Conservation (phyloP, 257 asterid species). For the Asclepias syriaca region DNA sequence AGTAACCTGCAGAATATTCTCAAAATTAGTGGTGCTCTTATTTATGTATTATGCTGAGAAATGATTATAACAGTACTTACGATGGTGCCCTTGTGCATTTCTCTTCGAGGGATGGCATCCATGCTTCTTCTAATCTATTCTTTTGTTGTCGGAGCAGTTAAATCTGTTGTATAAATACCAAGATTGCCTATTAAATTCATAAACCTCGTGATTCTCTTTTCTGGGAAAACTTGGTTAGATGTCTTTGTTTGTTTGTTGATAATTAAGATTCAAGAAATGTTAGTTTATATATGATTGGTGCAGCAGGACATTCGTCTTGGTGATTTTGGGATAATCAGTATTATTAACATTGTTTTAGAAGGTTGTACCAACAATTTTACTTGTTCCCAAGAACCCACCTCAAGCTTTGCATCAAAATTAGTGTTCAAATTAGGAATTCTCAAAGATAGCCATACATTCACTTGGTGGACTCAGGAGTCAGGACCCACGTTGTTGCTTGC, state of each 20-base stretch:
- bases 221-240: no score
- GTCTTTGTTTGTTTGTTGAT: no score
- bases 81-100: conserved; percentile 29
- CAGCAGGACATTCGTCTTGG: background rate
- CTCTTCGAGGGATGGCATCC: conserved; percentile 23
- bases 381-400: background rate
- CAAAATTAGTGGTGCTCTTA: conserved; percentile 27
- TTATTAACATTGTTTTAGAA: background rate
- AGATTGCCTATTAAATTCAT: no score
- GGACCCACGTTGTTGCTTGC: conserved; percentile 19
- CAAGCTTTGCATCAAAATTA: background rate
- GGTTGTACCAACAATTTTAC: background rate
- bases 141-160: no score
- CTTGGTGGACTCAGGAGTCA: no score
- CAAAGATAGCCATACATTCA: conserved; percentile 36
- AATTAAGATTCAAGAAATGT: background rate
- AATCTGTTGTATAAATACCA: no score
- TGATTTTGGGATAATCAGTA: background rate
- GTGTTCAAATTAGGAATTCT: conserved; percentile 12
- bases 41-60: conserved; percentile 33
- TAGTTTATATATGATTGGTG: background rate
- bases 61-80: conserved; percentile 21
- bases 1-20: conserved; percentile 37
- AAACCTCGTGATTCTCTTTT: no score
- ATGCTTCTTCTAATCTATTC: conserved; percentile 23